phyloP scores from a whole-genome alignment of 208 protist genomes.

The Leishmania tropica region DNA sequence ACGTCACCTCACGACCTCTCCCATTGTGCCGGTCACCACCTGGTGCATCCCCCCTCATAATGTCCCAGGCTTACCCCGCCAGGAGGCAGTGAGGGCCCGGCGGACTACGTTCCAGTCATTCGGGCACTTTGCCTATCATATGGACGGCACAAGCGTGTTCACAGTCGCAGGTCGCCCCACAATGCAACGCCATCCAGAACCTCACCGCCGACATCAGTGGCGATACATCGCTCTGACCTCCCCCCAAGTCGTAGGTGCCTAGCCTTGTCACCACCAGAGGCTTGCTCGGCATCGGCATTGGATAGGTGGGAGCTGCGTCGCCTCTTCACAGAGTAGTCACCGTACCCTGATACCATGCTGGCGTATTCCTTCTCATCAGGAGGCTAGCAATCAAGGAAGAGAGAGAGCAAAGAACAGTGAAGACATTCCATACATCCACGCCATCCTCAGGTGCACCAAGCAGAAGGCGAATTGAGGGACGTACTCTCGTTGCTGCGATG shows the following conservation, averaged over 20 bases:
- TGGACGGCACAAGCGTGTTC: neutral
- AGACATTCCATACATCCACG: too few species aligned
- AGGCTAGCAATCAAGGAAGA: too few species aligned
- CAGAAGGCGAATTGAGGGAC: too few species aligned
- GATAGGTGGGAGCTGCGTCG: neutral
- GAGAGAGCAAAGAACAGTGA: too few species aligned
- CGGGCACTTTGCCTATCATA: neutral
- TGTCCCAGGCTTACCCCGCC: neutral
- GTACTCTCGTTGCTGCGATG: too few species aligned
- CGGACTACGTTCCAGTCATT: neutral
- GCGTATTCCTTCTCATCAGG: too few species aligned
- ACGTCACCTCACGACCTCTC: too few species aligned
- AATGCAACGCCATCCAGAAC: neutral
- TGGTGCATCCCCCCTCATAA: neutral
- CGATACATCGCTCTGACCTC: neutral
- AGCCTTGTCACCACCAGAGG: neutral
- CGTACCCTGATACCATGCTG: too few species aligned
- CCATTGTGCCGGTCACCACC: neutral
- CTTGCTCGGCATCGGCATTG: neutral
- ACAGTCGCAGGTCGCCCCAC: neutral
- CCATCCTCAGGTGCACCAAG: too few species aligned
- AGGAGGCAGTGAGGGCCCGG: neutral
- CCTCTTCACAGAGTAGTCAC: too few species aligned
- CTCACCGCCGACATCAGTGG: neutral
- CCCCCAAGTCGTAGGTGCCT: neutral